These are phyloP conservation scores for Eragrostis nindensis DNA, from an alignment of 176 grass and related monocot species.

Conservation along the genomic window DNA sequence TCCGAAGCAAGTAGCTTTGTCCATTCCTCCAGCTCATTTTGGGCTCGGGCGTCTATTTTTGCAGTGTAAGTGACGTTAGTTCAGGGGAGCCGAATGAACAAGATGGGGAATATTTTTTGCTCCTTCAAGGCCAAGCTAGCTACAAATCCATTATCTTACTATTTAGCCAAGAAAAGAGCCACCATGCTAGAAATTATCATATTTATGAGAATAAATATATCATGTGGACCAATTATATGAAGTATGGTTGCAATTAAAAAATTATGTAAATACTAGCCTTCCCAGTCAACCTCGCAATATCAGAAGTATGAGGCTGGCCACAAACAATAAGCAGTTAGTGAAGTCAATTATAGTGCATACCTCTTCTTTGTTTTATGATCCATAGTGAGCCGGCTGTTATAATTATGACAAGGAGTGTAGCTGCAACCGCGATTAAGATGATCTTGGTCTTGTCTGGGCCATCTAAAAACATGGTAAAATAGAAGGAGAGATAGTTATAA, in stretches of 20 bases:
- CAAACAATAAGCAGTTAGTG: no score
- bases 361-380: conserved; percentile 5
- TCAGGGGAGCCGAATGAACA: background rate
- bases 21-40: conserved; percentile 27
- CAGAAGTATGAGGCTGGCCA: no score
- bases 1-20: background rate
- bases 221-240: background rate
- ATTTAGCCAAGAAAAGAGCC: no score
- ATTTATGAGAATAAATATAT: no score
- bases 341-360: background rate
- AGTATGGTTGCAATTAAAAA: no score
- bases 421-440: background rate
- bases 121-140: no score
- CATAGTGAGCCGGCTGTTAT: background rate
- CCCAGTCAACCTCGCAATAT: no score
- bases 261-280: no score
- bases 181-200: no score
- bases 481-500: background rate
- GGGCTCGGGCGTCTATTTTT: background rate
- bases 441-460: background rate
- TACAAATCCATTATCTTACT: no score
- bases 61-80: background rate
- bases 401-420: background rate
- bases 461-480: conserved; percentile 3
- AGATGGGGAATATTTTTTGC: background rate